Evolutionary conservation across 495 filamentous ascomycete species (phyloP), one percentile per base, ranked within the genome.

Genomic region (Amorphotheca resinae): DNA sequence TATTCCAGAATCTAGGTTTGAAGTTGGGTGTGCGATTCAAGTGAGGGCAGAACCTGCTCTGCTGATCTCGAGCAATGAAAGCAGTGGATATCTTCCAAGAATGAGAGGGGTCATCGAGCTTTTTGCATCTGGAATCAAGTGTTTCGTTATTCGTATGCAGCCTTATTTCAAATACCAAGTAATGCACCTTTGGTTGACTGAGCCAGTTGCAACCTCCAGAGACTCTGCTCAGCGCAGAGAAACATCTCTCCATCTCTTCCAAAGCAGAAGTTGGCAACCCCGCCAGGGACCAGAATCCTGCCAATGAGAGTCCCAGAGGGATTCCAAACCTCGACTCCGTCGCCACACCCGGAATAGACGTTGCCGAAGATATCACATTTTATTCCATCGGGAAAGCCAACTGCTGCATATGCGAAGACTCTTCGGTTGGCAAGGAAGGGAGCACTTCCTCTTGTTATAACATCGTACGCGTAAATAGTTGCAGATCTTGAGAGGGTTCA

Each of bases 291-390:
- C 7, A 59, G 40, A 25, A 68, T 57, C 57, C 74, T 78, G 14
- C 76, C 77, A 3, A 82, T 54, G 2, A 79, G 61, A 4, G 63
- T 68, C 12, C 75, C 75, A 0, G 67, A 68, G 2, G 68, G 59
- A 38, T 69, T 74, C 63, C 64, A 81, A 3, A 81, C 70, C 35
- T 78, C 67, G n/a, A 79, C 63, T 18, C 77, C 76, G 46, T 78
- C 76, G 2, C 72, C 74, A 33, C 66, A 71, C 2, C 69, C 76
- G 17, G 66, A 61, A 46, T 78, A 82, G 4, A 82, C 68, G 46
- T 79, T 76, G 0, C 75, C 75, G 8, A 68, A 60, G 22, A 63
- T 60, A 54, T 82, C 76, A 47, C 62, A 64, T 49, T 79, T 77
- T 35, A 82, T 62, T 9, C 73, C 77, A 48, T 82, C 76, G 3